phyloP scores from a whole-genome alignment of 1,284 basidiomycete species.

The Anthracocystis setariae region DNA sequence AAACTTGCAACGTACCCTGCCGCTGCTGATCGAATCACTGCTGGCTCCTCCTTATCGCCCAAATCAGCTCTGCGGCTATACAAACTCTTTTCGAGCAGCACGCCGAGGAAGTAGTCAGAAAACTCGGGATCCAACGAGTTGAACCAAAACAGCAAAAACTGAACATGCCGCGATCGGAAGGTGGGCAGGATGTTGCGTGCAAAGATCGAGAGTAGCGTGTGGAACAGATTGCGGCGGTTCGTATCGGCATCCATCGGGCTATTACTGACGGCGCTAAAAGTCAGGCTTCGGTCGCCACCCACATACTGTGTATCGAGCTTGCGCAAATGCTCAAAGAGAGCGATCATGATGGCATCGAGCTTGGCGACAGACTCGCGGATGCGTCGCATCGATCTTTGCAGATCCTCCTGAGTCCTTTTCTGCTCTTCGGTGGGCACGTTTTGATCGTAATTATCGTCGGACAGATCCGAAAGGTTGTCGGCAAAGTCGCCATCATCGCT shows the following conservation, averaged over 20 bases:
- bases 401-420: slow-evolving; percentile 42
- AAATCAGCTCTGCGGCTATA: slow-evolving; percentile 71
- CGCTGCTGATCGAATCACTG: slow-evolving; percentile 62
- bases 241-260: slow-evolving; percentile 43
- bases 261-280: slow-evolving; percentile 12
- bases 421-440: slow-evolving; percentile 30
- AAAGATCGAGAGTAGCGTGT: slow-evolving; percentile 89
- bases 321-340: slow-evolving; percentile 84
- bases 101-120: slow-evolving; percentile 90
- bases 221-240: slow-evolving; percentile 72
- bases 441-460: slow-evolving; percentile 72
- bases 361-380: slow-evolving; percentile 89
- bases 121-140: slow-evolving; percentile 88
- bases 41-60: slow-evolving; percentile 50
- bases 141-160: slow-evolving; percentile 96
- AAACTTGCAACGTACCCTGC: slow-evolving; percentile 75
- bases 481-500: slow-evolving; percentile 49
- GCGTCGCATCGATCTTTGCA: slow-evolving; percentile 46
- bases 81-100: slow-evolving; percentile 87
- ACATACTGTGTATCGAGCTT: slow-evolving; percentile 63
- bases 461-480: slow-evolving; percentile 70
- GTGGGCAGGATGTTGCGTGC: slow-evolving; percentile 91
- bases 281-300: slow-evolving; percentile 32
- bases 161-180: slow-evolving; percentile 95
- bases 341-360: slow-evolving; percentile 85